Evolutionary conservation across 352 stramenopile species (phyloP).

Genomic region (Pythium dissotocum): DNA sequence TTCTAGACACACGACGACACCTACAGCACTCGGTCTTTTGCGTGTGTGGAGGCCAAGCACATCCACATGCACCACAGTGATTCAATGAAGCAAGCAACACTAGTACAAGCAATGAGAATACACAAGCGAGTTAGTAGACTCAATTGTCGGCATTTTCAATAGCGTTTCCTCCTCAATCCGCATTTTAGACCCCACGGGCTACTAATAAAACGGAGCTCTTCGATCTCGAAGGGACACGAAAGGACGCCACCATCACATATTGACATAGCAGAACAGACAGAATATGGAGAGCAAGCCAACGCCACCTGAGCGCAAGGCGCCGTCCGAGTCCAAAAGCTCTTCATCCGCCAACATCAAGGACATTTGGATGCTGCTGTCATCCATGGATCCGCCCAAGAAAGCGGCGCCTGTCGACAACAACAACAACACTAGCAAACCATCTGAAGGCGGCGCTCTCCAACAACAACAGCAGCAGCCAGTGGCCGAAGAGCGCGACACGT

Average conservation of each 20-base stretch:
- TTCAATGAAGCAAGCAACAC: too few relatives aligned
- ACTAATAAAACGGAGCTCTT: constrained; percentile 11
- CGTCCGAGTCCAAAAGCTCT: constrained; percentile 20
- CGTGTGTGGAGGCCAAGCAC: background rate
- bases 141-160: background rate
- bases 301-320: constrained; percentile 11
- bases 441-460: background rate
- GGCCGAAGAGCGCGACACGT: constrained; percentile 65
- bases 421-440: background rate
- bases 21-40: background rate
- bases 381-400: constrained; percentile 35
- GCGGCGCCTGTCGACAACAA: constrained; percentile 29
- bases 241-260: background rate
- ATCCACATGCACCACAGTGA: too few relatives aligned
- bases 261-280: background rate
- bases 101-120: background rate
- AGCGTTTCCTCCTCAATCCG: background rate
- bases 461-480: constrained; percentile 8
- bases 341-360: constrained; percentile 50
- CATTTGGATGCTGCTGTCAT: constrained; percentile 70
- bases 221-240: constrained; percentile 1
- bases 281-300: constrained; percentile 23
- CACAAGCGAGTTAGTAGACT: background rate
- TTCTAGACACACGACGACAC: constrained; percentile 42
- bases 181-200: background rate